Evolutionary conservation across 306 rosid genomes (phyloP), one percentile per base, ranked within the genome.

Genomic region (Begonia peltatifolia): DNA sequence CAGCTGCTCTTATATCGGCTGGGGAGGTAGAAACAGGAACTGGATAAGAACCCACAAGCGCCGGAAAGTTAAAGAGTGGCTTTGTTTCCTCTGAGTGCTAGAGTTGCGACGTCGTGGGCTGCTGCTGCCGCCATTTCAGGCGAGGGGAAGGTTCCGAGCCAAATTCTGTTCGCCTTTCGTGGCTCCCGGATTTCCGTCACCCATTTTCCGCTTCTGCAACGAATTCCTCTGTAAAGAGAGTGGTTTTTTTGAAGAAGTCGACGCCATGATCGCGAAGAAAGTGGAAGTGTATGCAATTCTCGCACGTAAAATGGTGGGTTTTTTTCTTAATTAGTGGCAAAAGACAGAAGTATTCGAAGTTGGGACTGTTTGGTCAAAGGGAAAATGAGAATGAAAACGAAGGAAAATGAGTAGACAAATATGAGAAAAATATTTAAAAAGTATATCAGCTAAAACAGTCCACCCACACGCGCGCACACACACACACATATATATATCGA

Each of bases 161-260:
- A 89, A 70, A 89, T 89, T 6, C 95, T 81, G 0, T 73, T 78
- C 2, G 94, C 65, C 62, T 80, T 82, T 1, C 87, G 76, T 0
- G 95, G 97, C 73, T 89, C 94, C 0, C 97, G 83, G 70, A 89
- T 89, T 67, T 89, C 97, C 3, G 97, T 78, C 5, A 85, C 97
- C 97, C 95, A 89, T 59, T 89, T 89, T 0, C 75, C 85, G 6
- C 90, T 61, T 5, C 97, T 64, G 73, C 79, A 60, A 2, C 97
- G 78, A 59, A 85, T 82, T 20, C 97, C 97, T 0, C 55, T 80
- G 71, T 72, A 85, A 50, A 55, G 23, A 0, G 82, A 81, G 54
- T 84, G 87, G 87, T 56, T 70, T 79, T 47, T 77, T 79, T 6
- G 76, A 59, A 50, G 85, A 30, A 30, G 1, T 41, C 0, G 96